A percentile compares a stretch with the other conserved stretches of the same genome.
Evolutionary conservation across 345 rosid species (phyloP).

Genomic region (Euclidium syriacum): DNA sequence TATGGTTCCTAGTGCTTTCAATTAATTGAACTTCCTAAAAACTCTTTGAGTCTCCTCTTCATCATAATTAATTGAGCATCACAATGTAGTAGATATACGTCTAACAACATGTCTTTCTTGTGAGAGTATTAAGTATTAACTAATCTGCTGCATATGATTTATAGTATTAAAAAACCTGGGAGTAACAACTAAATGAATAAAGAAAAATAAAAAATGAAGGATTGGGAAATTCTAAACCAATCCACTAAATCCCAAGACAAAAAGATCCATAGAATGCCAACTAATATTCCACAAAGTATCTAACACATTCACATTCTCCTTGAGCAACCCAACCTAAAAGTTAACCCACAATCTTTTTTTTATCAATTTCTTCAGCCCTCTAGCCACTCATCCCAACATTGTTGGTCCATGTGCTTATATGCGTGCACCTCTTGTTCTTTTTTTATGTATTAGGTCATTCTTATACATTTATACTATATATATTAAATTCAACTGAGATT

Average conservation of each 20-base stretch:
- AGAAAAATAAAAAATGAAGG: not conserved
- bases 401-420: slow-evolving; percentile 25
- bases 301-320: slow-evolving; percentile 31
- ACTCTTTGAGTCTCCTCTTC: not conserved
- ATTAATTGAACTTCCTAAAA: not conserved
- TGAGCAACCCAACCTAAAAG: slow-evolving; percentile 37
- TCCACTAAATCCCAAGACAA: slow-evolving; percentile 51
- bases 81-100: not conserved
- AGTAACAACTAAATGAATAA: not conserved
- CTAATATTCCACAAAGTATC: slow-evolving; percentile 29
- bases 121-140: not conserved
- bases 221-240: slow-evolving; percentile 33
- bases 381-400: slow-evolving; percentile 21
- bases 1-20: too few species aligned
- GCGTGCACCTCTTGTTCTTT: not conserved
- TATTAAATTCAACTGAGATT: not conserved
- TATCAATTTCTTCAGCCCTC: not conserved
- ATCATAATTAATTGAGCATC: not conserved
- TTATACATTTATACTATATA: not conserved
- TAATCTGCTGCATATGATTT: not conserved
- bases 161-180: not conserved
- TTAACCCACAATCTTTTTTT: slow-evolving; percentile 15
- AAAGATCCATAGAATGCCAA: slow-evolving; percentile 54
- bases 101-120: not conserved
- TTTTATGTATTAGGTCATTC: not conserved